Evolutionary conservation across 164 flowering plant species (phyloP), one percentile per base, ranked within the genome.

Genomic region (Umbellularia californica): DNA sequence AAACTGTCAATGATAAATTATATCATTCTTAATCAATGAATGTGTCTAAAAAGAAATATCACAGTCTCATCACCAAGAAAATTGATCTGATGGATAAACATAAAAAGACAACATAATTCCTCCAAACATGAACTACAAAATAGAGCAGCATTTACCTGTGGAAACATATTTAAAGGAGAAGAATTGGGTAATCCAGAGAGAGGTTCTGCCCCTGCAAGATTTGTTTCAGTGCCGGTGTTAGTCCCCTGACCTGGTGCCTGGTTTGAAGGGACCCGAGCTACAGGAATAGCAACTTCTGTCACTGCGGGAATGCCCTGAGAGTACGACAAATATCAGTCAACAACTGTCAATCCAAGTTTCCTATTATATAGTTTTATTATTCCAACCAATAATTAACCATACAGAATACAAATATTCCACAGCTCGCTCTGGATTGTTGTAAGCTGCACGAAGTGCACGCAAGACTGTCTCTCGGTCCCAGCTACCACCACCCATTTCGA

Each of bases 381-480:
- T 47, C 5, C 14, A 25, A 30, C 28, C 7, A 74, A 52, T 23
- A 2, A 62, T 58, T 47, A 17, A 70, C 71, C 92, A 72, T 93
- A 93, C 99, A 69, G 96, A 90, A 86, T 92, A 95, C 66, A 95
- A 82, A 77, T 95, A 95, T 75, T 95, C 99, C 62, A 95, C 93
- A 76, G 99, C 99, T 69, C 97, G 90, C 81, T 93, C 99, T 35
- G 99, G 99, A 68, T 93, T 95, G 84, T 93, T 95, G 81, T 89
- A 92, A 68, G 99, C 99, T 15, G 99, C 99, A 72, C 96, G 88
- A 78, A 95, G 93, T 50, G 99, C 99, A 85, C 91, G 97, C 35
- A 83, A 77, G 72, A 95, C 96, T 73, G 91, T 95, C 70, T 93
- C 95, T 81, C 81, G 90, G 80, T 93, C 99, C 99, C 99, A 95